Percentiles rank a stretch among this genome's conserved stretches.
phyloP scores from a whole-genome alignment of 306 rosid species.

The Cucurbita maxima region DNA sequence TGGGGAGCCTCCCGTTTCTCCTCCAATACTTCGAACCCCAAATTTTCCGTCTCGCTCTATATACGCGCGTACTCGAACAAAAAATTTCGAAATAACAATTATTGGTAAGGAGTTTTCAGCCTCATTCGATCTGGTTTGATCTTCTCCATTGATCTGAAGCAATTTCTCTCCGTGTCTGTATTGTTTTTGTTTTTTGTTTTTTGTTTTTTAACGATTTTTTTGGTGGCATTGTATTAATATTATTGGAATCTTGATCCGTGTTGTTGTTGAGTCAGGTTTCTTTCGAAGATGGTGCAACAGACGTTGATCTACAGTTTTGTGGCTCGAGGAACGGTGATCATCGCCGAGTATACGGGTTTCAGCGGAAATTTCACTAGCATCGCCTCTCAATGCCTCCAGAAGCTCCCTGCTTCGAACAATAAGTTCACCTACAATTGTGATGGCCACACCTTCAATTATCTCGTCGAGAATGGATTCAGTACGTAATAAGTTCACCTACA shows the following conservation, averaged over 20 bases:
- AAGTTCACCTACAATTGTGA: slow-evolving; percentile 89
- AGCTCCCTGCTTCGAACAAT: slow-evolving; percentile 81
- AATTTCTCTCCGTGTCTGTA: background rate
- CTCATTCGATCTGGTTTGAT: background rate
- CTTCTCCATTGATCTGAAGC: background rate
- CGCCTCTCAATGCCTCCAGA: slow-evolving; percentile 89
- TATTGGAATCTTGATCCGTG: slow-evolving; percentile 3
- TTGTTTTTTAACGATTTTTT: background rate
- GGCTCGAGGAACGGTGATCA: slow-evolving; percentile 71
- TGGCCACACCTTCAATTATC: slow-evolving; percentile 95
- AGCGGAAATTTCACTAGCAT: slow-evolving; percentile 59
- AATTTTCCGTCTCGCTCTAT: background rate
- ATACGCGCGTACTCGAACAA: background rate
- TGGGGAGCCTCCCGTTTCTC: background rate
- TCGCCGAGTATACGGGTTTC: slow-evolving; percentile 75
- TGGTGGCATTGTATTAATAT: background rate
- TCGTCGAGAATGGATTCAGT: slow-evolving; percentile 85
- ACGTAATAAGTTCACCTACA: slow-evolving; percentile 79
- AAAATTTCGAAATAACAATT: background rate
- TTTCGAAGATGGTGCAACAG: slow-evolving; percentile 62
- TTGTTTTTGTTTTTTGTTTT: background rate
- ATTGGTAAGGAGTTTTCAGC: background rate
- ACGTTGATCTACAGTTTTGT: slow-evolving; percentile 92
- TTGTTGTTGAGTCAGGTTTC: background rate
- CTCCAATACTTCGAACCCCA: background rate